phyloP scores from a whole-genome alignment of 2,329 filamentous ascomycete species.

The Fusarium nanum region DNA sequence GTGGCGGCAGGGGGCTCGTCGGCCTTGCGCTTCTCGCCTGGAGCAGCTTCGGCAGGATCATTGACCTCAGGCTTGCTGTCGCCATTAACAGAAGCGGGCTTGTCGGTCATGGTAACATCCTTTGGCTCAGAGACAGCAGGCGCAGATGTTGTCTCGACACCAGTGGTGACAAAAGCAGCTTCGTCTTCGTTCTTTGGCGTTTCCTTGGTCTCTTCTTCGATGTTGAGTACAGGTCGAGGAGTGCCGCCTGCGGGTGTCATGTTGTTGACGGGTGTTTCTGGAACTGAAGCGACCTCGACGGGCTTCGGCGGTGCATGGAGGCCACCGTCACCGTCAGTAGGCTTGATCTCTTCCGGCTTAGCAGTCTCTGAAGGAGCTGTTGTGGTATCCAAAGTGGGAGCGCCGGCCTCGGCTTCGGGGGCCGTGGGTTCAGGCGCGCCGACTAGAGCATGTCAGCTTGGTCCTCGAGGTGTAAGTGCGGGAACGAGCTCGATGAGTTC shows the following conservation, averaged over 20 bases:
- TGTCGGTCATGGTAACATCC: constrained; percentile 33
- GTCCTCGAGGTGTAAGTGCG: constrained; percentile 7
- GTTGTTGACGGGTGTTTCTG: constrained; percentile 52
- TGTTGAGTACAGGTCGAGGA: constrained; percentile 51
- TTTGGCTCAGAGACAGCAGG: constrained; percentile 39
- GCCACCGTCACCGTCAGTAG: constrained; percentile 27
- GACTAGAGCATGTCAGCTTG: constrained; percentile 43
- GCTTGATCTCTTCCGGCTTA: constrained; percentile 41
- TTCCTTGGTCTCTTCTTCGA: constrained; percentile 48
- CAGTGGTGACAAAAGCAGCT: constrained; percentile 42
- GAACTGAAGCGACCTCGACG: constrained; percentile 52
- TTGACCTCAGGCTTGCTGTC: constrained; percentile 31
- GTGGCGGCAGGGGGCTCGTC: constrained; percentile 46
- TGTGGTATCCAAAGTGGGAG: constrained; percentile 44
- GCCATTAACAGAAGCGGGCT: constrained; percentile 36
- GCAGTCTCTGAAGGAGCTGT: constrained; percentile 37
- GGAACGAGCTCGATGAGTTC: not conserved
- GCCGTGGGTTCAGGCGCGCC: constrained; percentile 47
- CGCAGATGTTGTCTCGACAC: constrained; percentile 39
- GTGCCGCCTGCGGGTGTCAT: constrained; percentile 52
- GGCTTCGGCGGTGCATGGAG: constrained; percentile 47
- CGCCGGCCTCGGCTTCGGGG: constrained; percentile 46
- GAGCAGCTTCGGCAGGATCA: constrained; percentile 32
- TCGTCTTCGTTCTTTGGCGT: constrained; percentile 43
- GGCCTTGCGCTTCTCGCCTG: constrained; percentile 57